A percentile compares a stretch with the other conserved stretches of the same genome.
These are phyloP conservation scores for Friedmanniomyces endolithicus DNA, from an alignment of 495 filamentous ascomycete species.

Conservation along the genomic window DNA sequence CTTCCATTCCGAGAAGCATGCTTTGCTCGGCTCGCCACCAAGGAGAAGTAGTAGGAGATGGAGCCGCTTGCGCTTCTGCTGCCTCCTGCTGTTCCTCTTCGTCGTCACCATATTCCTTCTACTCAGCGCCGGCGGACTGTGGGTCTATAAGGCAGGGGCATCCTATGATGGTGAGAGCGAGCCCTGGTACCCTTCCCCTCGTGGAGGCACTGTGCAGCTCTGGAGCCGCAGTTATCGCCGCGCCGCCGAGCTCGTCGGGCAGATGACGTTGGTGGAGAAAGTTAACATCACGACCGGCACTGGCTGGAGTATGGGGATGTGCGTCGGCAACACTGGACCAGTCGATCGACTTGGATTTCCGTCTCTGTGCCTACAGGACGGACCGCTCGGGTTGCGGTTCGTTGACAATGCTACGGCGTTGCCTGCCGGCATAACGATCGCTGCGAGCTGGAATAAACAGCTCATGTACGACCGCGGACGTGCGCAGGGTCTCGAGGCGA, in stretches of 20 bases:
- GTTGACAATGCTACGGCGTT: slow-evolving; percentile 66
- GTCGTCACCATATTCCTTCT: slow-evolving; percentile 23
- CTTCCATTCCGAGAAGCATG: slow-evolving; percentile 8
- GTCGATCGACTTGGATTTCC: slow-evolving; percentile 56
- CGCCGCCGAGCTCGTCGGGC: slow-evolving; percentile 60
- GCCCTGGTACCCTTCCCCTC: slow-evolving; percentile 76
- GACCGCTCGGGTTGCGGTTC: slow-evolving; percentile 69
- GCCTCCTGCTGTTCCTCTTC: slow-evolving; percentile 25
- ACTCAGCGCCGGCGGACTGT: slow-evolving; percentile 29
- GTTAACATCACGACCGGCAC: slow-evolving; percentile 90
- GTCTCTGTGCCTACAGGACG: slow-evolving; percentile 79
- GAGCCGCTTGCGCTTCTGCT: slow-evolving; percentile 23
- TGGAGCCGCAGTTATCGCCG: slow-evolving; percentile 78
- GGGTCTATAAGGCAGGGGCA: slow-evolving; percentile 25
- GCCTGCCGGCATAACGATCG: slow-evolving; percentile 73
- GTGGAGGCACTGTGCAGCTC: slow-evolving; percentile 55
- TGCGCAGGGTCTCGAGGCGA: slow-evolving; percentile 58
- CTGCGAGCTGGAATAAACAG: slow-evolving; percentile 75
- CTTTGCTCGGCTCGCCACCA: not conserved
- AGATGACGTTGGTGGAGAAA: slow-evolving; percentile 83
- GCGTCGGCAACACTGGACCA: slow-evolving; percentile 69
- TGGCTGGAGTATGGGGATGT: slow-evolving; percentile 81
- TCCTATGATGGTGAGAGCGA: slow-evolving; percentile 39
- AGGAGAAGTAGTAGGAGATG: not conserved
- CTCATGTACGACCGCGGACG: slow-evolving; percentile 60